Percentiles rank a stretch among this genome's conserved stretches.
Evolutionary conservation across 108 stramenopile species (phyloP).

Genomic region (Aureococcus anophagefferens): DNA sequence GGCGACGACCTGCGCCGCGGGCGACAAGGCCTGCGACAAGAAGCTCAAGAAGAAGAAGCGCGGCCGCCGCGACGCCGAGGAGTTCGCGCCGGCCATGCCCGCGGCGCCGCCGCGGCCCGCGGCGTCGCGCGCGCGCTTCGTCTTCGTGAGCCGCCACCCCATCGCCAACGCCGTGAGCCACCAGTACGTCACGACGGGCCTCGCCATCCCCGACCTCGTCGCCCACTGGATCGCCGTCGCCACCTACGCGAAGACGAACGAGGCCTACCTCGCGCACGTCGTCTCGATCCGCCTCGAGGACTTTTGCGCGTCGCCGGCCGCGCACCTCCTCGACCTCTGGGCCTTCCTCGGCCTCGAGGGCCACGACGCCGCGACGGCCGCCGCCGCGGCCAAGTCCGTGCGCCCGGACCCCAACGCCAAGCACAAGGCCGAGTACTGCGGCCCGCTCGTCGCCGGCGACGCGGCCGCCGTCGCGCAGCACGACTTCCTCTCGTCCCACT

Average conservation of each 20-base stretch:
- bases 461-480: too few relatives aligned
- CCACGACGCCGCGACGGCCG: not conserved
- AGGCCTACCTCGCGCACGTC: not conserved
- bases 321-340: not conserved
- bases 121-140: slow-evolving; percentile 7
- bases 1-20: not conserved
- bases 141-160: slow-evolving; percentile 21
- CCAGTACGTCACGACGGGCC: not conserved
- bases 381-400: not conserved
- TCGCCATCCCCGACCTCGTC: not conserved
- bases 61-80: too few relatives aligned
- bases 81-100: too few relatives aligned
- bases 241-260: not conserved
- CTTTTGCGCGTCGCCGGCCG: not conserved
- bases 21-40: not conserved
- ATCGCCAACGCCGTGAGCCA: slow-evolving; percentile 12
- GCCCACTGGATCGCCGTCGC: not conserved
- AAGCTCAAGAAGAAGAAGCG: too few relatives aligned
- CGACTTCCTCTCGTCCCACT: too few relatives aligned
- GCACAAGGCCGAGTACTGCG: not conserved
- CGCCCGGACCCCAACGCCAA: not conserved
- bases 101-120: not conserved
- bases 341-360: not conserved
- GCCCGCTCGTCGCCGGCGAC: not conserved
- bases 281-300: not conserved